Evolutionary conservation across 352 stramenopile genomes (phyloP), one percentile per base, ranked within the genome.

Genomic region (Globisporangium okanoganense): DNA sequence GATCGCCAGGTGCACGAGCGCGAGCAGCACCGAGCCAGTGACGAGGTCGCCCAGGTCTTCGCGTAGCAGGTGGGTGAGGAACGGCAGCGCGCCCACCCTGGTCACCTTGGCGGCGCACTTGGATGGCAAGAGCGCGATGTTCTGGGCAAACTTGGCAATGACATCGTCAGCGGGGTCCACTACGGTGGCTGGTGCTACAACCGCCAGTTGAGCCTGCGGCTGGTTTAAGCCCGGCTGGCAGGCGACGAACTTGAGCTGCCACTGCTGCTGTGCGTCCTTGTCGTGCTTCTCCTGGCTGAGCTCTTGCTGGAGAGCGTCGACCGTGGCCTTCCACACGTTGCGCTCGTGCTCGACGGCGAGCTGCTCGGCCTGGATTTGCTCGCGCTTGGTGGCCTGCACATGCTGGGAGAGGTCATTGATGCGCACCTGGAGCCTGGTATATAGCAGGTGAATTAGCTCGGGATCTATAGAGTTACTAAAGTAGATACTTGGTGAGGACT

Each of bases 101-200:
- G 79, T 67, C 4, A 85, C 75, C 18, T 78, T 71, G 0, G 66
- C 67, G 2, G 83, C 73, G 18, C 72, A 57, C 0, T 61, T 69
- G 2, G 76, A 70, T n/a, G 80, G 83, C 2, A 92, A 66, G 20
- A 92, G 56, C 14, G 83, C 80, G 9, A 92, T 75, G 56, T 68
- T 89, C 54, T 92, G 83, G 0, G 80, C 79, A 65, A 92, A 92
- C 38, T 73, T 76, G 16, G 79, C 78, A 62, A 92, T 79, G 10
- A 82, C 77, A 41, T 89, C 76, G 27, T 90, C 72, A 0, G 73
- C 72, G 29, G 55, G 69, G 31, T 78, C 78, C 44, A 74, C 64
- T 9, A 1, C n/a, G 22, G 1, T 5, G 57, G 6, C 20, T 62
- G 24, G n/a, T n/a, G n/a, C n/a, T n/a, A n/a, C n/a, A 25, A 16